Evolutionary conservation across 306 rosid genomes (phyloP).

Genomic region (Canavalia gladiata): DNA sequence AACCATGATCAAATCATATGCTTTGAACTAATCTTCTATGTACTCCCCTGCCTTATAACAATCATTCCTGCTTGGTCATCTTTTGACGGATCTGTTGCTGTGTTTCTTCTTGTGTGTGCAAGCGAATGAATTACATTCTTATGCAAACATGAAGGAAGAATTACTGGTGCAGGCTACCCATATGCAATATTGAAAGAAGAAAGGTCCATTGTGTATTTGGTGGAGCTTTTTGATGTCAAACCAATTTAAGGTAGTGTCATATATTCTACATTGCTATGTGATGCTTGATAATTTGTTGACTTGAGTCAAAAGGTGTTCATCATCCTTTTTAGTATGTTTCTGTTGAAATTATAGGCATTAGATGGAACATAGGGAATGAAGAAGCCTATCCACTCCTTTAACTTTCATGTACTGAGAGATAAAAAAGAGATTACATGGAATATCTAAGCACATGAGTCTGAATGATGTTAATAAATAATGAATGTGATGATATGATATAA

Average conservation of each 20-base stretch:
- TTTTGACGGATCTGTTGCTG: neutral
- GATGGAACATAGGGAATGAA: neutral
- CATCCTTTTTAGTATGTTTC: neutral
- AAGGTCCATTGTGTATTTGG: neutral
- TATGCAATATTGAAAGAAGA: neutral
- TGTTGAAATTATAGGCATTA: neutral
- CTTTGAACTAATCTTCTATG: conserved; percentile 1
- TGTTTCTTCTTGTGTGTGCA: conserved; percentile 4
- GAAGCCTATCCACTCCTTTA: neutral
- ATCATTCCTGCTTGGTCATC: neutral
- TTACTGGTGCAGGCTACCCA: neutral
- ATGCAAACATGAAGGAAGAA: neutral
- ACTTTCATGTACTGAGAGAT: neutral
- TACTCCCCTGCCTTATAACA: neutral
- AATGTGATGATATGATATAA: neutral
- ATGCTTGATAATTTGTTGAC: neutral
- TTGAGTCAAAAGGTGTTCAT: neutral
- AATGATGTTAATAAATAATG: neutral
- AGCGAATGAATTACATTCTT: neutral
- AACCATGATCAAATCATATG: neutral
- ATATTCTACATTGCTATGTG: neutral
- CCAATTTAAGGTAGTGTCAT: neutral
- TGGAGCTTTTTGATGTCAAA: conserved; percentile 2
- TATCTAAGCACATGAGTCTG: neutral
- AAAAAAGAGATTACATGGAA: neutral